Evolutionary conservation across 495 filamentous ascomycete species (phyloP), one percentile per base, ranked within the genome.

Genomic region (Amphirosellinia nigrospora): DNA sequence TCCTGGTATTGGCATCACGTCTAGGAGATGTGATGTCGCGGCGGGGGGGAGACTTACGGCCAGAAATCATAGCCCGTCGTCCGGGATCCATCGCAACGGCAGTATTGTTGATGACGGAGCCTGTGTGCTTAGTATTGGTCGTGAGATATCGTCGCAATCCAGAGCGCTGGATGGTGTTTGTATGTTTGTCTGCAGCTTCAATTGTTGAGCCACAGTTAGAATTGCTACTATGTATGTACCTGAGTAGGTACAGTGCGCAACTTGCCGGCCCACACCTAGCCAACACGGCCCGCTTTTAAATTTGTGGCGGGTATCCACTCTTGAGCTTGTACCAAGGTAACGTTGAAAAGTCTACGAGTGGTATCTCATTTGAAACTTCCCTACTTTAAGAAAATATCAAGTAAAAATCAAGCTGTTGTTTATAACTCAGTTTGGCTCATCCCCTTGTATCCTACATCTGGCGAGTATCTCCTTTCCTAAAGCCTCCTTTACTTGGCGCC

Each of bases 21-120:
- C 82, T 82, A 34, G 84, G 82, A 62, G 81, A 79, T 32, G 79
- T 81, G 72, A 83, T 75, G 68, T 84, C 81, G 74, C 82, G 76
- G 64, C 74, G 73, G 60, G 76, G 72, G 63, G 81, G 76, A 65
- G 80, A 79, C 71, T 79, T 80, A 73, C 77, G 78, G 41, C 81
- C 82, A 68, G 75, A 72, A 53, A 85, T 84, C 84, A 86, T 86
- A 72, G 84, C 84, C 66, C 78, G 79, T 66, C 84, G 74, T 26
- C 71, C 83, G 38, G 84, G 82, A 72, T 86, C 77, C 84, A 86
- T 86, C 64, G 71, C 71, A 41, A 55, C 58, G 30, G 32, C 16
- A 23, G 32, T 53, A n/a, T 10, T 30, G 41, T 41, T 19, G 2
- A 30, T 10, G 16, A 34, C 5, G 4, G n/a, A 6, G 15, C 8